A percentile compares a stretch with the other conserved stretches of the same genome.
These are phyloP conservation scores for Aspergillus novoparasiticus DNA, from an alignment of 2,329 filamentous ascomycete genomes.

Conservation along the genomic window DNA sequence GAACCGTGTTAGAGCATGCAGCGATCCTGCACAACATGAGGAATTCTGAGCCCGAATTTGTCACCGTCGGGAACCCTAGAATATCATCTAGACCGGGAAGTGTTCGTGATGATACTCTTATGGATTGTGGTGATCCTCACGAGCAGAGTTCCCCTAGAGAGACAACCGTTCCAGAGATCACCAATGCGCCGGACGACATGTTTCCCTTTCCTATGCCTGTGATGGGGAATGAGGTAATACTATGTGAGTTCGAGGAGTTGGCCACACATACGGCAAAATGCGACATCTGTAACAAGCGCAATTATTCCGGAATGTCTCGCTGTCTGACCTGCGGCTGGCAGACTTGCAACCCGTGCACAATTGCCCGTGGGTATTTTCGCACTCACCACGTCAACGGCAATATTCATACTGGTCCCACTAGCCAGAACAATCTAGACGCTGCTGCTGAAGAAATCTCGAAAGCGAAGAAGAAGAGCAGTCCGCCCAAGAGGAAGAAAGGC, in stretches of 20 bases:
- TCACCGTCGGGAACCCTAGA: background rate
- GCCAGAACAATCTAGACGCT: background rate
- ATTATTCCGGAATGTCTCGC: constrained; percentile 34
- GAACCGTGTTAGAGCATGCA: background rate
- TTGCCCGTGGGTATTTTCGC: constrained; percentile 15
- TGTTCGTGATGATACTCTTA: background rate
- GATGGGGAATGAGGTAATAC: background rate
- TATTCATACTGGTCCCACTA: constrained; percentile 12
- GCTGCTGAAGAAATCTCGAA: background rate
- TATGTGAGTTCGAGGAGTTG: constrained; percentile 30
- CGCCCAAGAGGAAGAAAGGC: background rate
- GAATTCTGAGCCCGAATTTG: background rate
- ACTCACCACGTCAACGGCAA: constrained; percentile 10
- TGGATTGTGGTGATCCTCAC: background rate
- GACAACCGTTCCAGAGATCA: background rate
- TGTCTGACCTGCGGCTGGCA: constrained; percentile 40
- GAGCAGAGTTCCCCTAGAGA: background rate
- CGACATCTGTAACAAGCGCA: constrained; percentile 39
- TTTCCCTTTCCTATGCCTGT: background rate
- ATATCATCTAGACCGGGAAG: background rate
- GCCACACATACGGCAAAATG: constrained; percentile 41
- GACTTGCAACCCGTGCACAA: constrained; percentile 36
- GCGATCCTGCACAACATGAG: background rate
- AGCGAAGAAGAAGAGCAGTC: background rate
- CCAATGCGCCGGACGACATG: background rate